Conservation (phyloP, 1,284 basidiomycete genomes). For the Irpex sp. region DNA sequence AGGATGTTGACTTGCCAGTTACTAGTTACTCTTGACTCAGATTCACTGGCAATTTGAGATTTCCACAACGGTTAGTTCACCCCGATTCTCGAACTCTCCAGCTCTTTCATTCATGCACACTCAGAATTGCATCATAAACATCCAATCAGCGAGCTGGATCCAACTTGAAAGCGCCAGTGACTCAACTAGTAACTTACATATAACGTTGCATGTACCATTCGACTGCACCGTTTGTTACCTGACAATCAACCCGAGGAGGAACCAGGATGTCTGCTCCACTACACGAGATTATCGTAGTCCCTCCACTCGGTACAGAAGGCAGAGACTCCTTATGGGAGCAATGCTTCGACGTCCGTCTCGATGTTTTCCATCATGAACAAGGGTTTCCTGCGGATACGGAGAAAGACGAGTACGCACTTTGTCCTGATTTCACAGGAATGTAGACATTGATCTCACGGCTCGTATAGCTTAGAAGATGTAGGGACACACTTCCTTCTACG, state of each 20-base stretch:
- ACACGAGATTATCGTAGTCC: slow-evolving; percentile 53
- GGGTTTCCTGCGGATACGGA: slow-evolving; percentile 68
- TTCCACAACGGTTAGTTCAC: too few species aligned
- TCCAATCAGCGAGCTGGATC: not conserved
- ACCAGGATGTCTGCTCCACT: slow-evolving; percentile 25
- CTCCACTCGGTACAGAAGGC: slow-evolving; percentile 31
- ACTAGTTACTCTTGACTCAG: too few species aligned
- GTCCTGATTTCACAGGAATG: not conserved
- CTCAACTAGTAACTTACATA: slow-evolving; percentile 6
- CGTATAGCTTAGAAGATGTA: slow-evolving; percentile 49
- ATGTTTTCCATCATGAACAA: slow-evolving; percentile 70
- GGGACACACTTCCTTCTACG: slow-evolving; percentile 71
- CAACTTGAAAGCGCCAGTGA: not conserved
- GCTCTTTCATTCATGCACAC: too few species aligned
- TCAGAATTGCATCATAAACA: not conserved
- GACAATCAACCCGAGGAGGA: not conserved
- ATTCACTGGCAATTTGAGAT: too few species aligned
- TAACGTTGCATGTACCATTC: not conserved
- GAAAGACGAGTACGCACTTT: slow-evolving; percentile 56
- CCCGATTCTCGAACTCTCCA: too few species aligned
- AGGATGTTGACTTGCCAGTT: too few species aligned
- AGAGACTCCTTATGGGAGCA: slow-evolving; percentile 41
- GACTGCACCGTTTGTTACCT: not conserved
- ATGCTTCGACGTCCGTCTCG: slow-evolving; percentile 61
- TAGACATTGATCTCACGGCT: not conserved